phyloP scores from a whole-genome alignment of 2,329 filamentous ascomycete genomes.

The Xylaria sp. region DNA sequence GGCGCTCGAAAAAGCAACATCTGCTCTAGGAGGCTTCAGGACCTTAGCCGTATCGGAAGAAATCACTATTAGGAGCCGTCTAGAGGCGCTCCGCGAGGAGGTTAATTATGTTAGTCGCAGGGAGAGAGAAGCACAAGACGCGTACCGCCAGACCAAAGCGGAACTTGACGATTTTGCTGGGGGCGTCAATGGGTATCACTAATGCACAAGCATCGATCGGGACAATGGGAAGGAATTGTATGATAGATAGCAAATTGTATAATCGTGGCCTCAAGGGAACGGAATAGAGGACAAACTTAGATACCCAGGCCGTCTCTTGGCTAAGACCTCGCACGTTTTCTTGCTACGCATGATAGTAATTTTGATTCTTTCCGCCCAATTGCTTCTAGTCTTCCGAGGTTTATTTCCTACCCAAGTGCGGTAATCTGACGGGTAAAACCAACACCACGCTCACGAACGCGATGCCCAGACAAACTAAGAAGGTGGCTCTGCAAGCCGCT shows the following conservation, averaged over 20 bases:
- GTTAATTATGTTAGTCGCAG: slow-evolving; percentile 81
- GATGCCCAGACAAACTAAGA: slow-evolving; percentile 57
- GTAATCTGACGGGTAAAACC: slow-evolving; percentile 64
- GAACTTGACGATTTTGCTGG: slow-evolving; percentile 74
- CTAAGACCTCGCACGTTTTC: slow-evolving; percentile 3
- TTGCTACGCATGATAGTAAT: neutral
- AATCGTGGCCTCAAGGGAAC: slow-evolving; percentile 22
- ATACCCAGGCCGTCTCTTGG: slow-evolving; percentile 22
- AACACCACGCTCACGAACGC: slow-evolving; percentile 60
- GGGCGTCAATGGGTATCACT: slow-evolving; percentile 50
- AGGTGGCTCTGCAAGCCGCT: slow-evolving; percentile 60
- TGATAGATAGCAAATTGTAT: slow-evolving; percentile 35
- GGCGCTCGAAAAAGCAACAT: slow-evolving; percentile 76
- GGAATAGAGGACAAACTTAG: slow-evolving; percentile 21
- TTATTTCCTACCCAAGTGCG: slow-evolving; percentile 55
- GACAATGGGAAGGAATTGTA: slow-evolving; percentile 26
- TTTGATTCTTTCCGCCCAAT: neutral
- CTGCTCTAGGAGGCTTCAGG: slow-evolving; percentile 78
- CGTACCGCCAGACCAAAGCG: slow-evolving; percentile 79
- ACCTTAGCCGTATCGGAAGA: slow-evolving; percentile 83
- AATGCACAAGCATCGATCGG: slow-evolving; percentile 13
- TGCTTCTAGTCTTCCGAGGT: slow-evolving; percentile 39
- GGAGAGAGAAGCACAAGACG: slow-evolving; percentile 90
- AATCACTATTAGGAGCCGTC: slow-evolving; percentile 74
- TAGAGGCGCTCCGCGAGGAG: slow-evolving; percentile 83